phyloP scores from a whole-genome alignment of 2,329 filamentous ascomycete genomes.

The Aspergillus ustus region DNA sequence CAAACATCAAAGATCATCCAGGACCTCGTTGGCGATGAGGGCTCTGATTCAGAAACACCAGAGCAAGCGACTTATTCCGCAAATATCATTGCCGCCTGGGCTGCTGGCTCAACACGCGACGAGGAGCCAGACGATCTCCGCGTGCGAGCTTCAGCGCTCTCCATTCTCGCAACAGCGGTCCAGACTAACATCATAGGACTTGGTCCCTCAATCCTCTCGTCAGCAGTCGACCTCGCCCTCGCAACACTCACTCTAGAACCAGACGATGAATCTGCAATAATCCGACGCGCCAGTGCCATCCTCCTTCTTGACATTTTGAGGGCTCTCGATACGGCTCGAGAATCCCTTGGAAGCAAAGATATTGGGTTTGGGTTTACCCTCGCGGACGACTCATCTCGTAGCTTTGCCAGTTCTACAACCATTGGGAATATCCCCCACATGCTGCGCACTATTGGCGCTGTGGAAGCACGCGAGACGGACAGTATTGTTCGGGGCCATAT shows the following conservation, averaged over 20 bases:
- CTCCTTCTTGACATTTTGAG: conserved; percentile 48
- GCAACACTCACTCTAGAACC: conserved; percentile 45
- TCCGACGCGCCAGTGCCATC: conserved; percentile 47
- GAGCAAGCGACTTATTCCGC: conserved; percentile 39
- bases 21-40: conserved; percentile 19
- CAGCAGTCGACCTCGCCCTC: conserved; percentile 46
- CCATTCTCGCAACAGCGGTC: conserved; percentile 47
- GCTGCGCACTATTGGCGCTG: conserved; percentile 40
- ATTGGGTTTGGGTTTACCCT: conserved; percentile 49
- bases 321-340: conserved; percentile 42
- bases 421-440: conserved; percentile 47
- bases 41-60: conserved; percentile 39
- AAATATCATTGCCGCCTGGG: conserved; percentile 48
- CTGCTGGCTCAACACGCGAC: conserved; percentile 41
- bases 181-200: conserved; percentile 46
- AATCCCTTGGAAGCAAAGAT: conserved; percentile 32
- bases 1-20: conserved; percentile 10
- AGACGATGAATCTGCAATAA: conserved; percentile 43
- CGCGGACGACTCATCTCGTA: conserved; percentile 23
- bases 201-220: conserved; percentile 39
- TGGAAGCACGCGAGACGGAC: conserved; percentile 46
- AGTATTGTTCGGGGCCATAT: conserved; percentile 46
- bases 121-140: conserved; percentile 50
- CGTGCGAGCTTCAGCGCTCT: conserved; percentile 48
- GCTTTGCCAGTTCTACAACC: conserved; percentile 19